A percentile compares a stretch with the other conserved stretches of the same genome.
Conservation (phyloP, 129 eudicot genomes). For the Chrysanthemum makinoi region DNA sequence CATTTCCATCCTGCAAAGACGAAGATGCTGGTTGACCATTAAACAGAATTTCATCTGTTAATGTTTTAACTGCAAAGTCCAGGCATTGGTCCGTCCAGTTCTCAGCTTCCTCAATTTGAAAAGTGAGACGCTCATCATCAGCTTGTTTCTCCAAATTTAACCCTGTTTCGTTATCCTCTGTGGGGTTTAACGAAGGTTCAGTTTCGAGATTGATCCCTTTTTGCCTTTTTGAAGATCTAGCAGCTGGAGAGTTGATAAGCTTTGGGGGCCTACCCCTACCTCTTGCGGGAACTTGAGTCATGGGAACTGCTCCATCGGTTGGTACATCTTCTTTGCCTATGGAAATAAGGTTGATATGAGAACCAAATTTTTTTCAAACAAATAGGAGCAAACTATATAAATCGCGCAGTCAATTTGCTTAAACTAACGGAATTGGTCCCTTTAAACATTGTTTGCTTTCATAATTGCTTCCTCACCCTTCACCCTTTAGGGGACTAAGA, state of each 20-base stretch:
- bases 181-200: slow-evolving; percentile 6
- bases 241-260: slow-evolving; percentile 22
- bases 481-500: too few species aligned
- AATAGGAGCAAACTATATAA: not conserved
- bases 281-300: slow-evolving; percentile 14
- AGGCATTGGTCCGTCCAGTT: slow-evolving; percentile 70
- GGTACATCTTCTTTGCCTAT: slow-evolving; percentile 18
- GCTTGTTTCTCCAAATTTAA: slow-evolving; percentile 32
- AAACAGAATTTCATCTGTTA: slow-evolving; percentile 52
- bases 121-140: slow-evolving; percentile 31
- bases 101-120: slow-evolving; percentile 40
- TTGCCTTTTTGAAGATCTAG: slow-evolving; percentile 59
- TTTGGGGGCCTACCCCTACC: slow-evolving; percentile 23
- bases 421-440: not conserved
- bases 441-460: too few species aligned
- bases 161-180: slow-evolving; percentile 15
- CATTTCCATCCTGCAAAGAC: slow-evolving; percentile 21
- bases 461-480: too few species aligned
- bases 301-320: slow-evolving; percentile 23
- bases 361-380: not conserved
- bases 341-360: slow-evolving; percentile 3
- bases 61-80: slow-evolving; percentile 79
- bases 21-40: slow-evolving; percentile 37
- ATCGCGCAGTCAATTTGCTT: not conserved
- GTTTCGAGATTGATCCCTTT: slow-evolving; percentile 39